Conservation (phyloP, 164 flowering plant genomes). For the Akebia trifoliata region DNA sequence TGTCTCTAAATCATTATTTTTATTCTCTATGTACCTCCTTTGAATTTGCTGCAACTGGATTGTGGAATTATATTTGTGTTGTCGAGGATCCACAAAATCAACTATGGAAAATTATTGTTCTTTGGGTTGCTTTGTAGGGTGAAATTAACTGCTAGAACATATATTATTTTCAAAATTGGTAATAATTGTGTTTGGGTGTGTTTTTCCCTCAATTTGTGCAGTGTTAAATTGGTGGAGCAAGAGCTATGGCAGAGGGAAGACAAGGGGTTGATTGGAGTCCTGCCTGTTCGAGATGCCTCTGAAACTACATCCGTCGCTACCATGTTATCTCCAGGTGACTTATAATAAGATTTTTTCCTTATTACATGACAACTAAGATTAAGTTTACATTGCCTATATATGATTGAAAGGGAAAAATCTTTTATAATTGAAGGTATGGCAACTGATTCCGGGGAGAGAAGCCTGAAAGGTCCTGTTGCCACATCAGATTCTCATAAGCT, state of each 20-base stretch:
- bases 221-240: constrained; percentile 99
- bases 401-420: constrained; percentile 3
- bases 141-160: no score
- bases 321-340: no score
- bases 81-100: neutral
- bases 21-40: neutral
- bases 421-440: constrained; percentile 34
- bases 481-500: constrained; percentile 53
- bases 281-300: constrained; percentile 86
- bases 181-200: no score
- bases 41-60: neutral
- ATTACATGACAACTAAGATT: no score
- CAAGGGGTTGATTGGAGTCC: constrained; percentile 89
- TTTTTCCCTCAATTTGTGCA: no score
- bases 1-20: no score
- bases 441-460: constrained; percentile 53
- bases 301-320: constrained; percentile 47
- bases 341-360: no score
- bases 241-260: constrained; percentile 99
- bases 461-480: constrained; percentile 40
- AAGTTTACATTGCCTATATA: neutral
- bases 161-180: no score
- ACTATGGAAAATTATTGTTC: neutral
- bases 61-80: neutral
- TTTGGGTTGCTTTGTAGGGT: constrained; percentile 55